A percentile compares a stretch with the other conserved stretches of the same genome.
These are phyloP conservation scores for Didymella exigua DNA, from an alignment of 2,329 filamentous ascomycete genomes.

Conservation along the genomic window DNA sequence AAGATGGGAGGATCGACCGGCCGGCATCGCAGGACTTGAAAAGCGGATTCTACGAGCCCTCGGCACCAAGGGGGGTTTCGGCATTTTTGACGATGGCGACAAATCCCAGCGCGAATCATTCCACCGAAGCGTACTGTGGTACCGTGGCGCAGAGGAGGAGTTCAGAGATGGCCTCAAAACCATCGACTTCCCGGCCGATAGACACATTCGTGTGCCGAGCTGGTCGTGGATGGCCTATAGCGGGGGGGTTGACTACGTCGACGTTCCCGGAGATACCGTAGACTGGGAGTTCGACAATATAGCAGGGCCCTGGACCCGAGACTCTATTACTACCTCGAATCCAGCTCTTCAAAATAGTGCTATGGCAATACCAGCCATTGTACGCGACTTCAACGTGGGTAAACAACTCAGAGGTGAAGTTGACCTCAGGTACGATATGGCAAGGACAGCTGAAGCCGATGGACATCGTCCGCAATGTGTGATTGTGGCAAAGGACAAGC, in stretches of 20 bases:
- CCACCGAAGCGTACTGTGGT: conserved; percentile 42
- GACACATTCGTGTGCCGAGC: not conserved
- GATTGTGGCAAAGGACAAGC: too few species aligned
- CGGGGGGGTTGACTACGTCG: not conserved
- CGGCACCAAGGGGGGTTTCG: conserved; percentile 32
- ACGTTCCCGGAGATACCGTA: not conserved
- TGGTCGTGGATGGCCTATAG: not conserved
- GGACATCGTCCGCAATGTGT: too few species aligned
- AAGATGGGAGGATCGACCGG: conserved; percentile 30
- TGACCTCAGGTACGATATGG: too few species aligned
- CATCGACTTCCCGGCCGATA: not conserved
- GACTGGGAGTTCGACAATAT: too few species aligned
- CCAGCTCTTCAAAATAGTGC: too few species aligned
- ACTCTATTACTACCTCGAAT: too few species aligned
- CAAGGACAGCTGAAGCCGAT: too few species aligned
- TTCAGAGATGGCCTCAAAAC: not conserved
- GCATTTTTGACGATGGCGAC: conserved; percentile 38
- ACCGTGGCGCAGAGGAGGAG: conserved; percentile 14
- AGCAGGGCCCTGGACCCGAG: too few species aligned
- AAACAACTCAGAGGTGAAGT: too few species aligned
- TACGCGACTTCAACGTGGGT: too few species aligned
- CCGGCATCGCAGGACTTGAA: conserved; percentile 45
- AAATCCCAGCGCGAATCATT: conserved; percentile 20
- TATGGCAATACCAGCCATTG: too few species aligned
- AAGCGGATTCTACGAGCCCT: conserved; percentile 34